Evolutionary conservation across 176 grass and related monocot species (phyloP), one percentile per base, ranked within the genome.

Genomic region (Oryza meridionalis): DNA sequence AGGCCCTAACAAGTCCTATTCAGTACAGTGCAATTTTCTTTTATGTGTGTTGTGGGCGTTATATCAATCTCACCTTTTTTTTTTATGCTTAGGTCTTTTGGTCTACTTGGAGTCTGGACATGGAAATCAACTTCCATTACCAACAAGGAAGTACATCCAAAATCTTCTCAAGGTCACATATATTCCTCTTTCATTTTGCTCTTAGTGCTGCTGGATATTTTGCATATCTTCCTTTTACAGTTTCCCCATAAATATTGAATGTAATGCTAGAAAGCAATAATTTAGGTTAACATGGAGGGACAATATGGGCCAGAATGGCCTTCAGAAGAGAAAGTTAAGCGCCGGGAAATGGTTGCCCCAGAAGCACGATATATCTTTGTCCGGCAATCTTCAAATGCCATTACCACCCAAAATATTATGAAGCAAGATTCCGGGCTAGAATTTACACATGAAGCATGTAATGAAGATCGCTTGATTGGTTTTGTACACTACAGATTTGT

Each of bases 261-360:
- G 9, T 81, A 72, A 70, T 50, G 58, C 15, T 51, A 70, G 47
- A 76, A 81, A 44, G 73, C 31, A 65, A 71, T 55, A 84, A 12
- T 53, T 6, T 70, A 94, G 96, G 87, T 84, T 75, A 96, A 96
- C 81, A 94, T 99, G 96, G 89, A 94, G 76, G 72, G 58, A 27
- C 67, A 81, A 1, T 94, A 90, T 86, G 96, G 93, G 55, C 43
- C 62, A 84, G 91, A 99, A 70, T 96, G 96, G 93, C 58, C 77
- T 74, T 88, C 83, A 75, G 93, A 99, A 92, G 93, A 98, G 81
- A 94, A 92, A 99, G 64, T 94, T 73, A 95, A 98, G 82, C 84
- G 83, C 10, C 82, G 69, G 27, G 89, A 96, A 84, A 99, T 94
- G 91, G 91, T 87, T 49, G 69, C 65, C 2, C 75, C 85, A 80